A percentile compares a stretch with the other conserved stretches of the same genome.
phyloP scores from a whole-genome alignment of 768 basidiomycete genomes.

The Tephrocybe sp. region DNA sequence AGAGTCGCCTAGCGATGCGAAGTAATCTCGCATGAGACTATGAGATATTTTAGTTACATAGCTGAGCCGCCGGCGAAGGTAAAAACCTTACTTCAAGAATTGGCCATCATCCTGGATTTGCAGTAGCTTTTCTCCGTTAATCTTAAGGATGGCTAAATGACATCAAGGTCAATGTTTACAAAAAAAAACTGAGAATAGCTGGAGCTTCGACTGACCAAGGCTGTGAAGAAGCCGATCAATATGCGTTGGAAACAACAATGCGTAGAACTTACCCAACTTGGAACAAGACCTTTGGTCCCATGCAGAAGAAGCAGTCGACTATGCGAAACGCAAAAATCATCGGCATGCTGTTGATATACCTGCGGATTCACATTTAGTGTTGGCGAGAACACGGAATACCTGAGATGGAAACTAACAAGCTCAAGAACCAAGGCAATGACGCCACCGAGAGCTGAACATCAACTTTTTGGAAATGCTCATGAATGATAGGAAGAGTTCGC shows the following conservation, averaged over 20 bases:
- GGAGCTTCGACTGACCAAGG: conserved; percentile 44
- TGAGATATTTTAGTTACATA: not conserved
- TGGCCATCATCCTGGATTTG: conserved; percentile 96
- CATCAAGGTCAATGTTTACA: conserved; percentile 20
- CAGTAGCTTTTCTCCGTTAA: conserved; percentile 91
- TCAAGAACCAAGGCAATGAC: conserved; percentile 97
- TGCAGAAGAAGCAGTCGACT: conserved; percentile 97
- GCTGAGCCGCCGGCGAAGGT: not conserved
- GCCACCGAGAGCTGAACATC: conserved; percentile 98
- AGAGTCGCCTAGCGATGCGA: conserved; percentile 88
- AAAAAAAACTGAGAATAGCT: not conserved
- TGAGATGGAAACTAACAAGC: conserved; percentile 60
- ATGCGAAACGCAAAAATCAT: conserved; percentile 98
- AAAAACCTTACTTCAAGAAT: conserved; percentile 77
- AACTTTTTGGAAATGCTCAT: conserved; percentile 86
- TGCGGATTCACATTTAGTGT: conserved; percentile 22
- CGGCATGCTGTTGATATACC: conserved; percentile 92
- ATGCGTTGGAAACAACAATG: conserved; percentile 10
- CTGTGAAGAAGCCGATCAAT: conserved; percentile 29
- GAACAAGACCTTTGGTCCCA: conserved; percentile 98
- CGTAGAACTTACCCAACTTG: conserved; percentile 85
- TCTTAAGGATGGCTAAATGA: conserved; percentile 87
- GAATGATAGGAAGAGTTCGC: conserved; percentile 87
- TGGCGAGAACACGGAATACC: not conserved
- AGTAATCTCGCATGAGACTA: conserved; percentile 92